Evolutionary conservation across 1,284 basidiomycete genomes (phyloP), one percentile per base, ranked within the genome.

Genomic region (Amylostereum chailletii): DNA sequence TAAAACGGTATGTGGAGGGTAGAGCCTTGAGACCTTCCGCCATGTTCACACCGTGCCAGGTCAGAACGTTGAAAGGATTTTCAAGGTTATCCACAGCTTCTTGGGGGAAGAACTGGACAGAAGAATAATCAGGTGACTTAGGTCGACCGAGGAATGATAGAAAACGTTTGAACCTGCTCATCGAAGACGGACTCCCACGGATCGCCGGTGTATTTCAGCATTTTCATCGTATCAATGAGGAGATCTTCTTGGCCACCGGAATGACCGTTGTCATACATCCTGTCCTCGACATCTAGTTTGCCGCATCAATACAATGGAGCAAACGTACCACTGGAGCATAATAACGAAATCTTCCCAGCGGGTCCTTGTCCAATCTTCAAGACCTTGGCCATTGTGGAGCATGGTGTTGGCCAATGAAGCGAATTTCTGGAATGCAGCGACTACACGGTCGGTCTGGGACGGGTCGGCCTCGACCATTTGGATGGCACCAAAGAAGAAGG

Each of bases 291-390:
- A 47, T 41, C 19, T 19, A 19, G 19, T 19, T 19, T 19, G 19
- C 19, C 19, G 19, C 19, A 19, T 19, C 19, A 19, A 19, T 19
- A 19, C 19, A 19, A 19, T 19, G 19, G 19, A 19, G 19, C 19
- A 19, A n/a, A 50, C 60, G 40, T 55, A 76, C 77, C 77, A 79
- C 60, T 79, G 75, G 53, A 78, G 54, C 33, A 66, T 61, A 8
- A 77, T 74, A 36, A 76, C 73, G 55, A 77, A 79, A 55, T 80
- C 77, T 58, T 78, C 75, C 77, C 76, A 80, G 34, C 78, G 72
- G 0, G 77, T 76, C 38, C 66, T 65, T 9, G 74, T 64, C 77
- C 77, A 80, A 11, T 68, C 61, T 30, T 78, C 77, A 6, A 77
- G 67, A 19, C 77, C 78, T 56, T 71, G 57, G 19, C 72, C 73